phyloP scores from a whole-genome alignment of 139 green algal genomes.

The Monoraphidium neglectum region DNA sequence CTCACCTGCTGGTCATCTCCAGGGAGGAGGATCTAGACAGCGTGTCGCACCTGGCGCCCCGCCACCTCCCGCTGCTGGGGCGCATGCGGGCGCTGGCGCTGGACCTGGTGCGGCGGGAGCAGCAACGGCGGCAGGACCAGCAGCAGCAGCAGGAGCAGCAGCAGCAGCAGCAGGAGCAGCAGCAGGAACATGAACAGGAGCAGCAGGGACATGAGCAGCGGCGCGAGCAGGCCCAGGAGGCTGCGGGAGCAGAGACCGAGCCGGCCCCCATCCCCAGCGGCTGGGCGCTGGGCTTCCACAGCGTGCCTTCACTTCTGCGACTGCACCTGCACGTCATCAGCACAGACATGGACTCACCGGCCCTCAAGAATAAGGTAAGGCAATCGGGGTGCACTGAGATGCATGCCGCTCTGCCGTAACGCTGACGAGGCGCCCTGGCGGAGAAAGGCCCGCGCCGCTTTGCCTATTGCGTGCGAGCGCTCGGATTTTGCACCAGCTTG shows the following conservation, averaged over 20 bases:
- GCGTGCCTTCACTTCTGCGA: constrained; percentile 77
- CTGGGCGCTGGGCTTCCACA: constrained; percentile 76
- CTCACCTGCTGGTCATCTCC: too few relatives aligned
- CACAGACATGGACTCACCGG: constrained; percentile 46
- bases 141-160: not conserved
- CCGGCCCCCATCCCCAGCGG: not conserved
- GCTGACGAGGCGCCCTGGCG: too few relatives aligned
- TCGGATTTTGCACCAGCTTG: too few relatives aligned
- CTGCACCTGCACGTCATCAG: constrained; percentile 90
- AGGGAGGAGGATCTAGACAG: too few relatives aligned
- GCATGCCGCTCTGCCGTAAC: too few relatives aligned
- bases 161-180: not conserved
- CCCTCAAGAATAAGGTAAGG: constrained; percentile 85
- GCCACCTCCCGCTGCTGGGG: not conserved
- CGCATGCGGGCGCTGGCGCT: not conserved
- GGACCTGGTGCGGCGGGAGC: not conserved
- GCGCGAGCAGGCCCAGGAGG: constrained; percentile 6
- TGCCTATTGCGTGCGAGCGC: too few relatives aligned
- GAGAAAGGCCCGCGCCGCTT: too few relatives aligned
- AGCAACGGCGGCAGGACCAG: not conserved
- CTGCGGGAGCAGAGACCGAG: not conserved
- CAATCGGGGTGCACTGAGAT: too few relatives aligned
- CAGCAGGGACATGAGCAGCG: constrained; percentile 34
- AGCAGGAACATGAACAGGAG: constrained; percentile 35
- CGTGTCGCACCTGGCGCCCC: too few relatives aligned